Evolutionary conservation across 257 asterid species (phyloP), one percentile per base, ranked within the genome.

Genomic region (Ligustrum vulgare): DNA sequence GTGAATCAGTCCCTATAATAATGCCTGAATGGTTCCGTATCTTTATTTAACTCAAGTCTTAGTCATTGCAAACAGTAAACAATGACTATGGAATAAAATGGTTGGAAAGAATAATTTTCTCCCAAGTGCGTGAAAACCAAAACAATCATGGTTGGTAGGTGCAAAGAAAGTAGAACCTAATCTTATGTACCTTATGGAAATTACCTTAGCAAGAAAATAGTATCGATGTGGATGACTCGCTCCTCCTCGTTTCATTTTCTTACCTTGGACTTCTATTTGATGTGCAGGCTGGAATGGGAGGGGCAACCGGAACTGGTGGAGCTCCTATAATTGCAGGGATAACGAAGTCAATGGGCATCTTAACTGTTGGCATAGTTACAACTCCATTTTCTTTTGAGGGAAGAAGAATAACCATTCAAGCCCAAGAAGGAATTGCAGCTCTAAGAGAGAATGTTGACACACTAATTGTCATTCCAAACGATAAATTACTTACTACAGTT

Each of bases 361-460:
- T 94, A 80, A 94, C 98, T 34, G 97, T 94, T 69, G 98, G 98
- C 22, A 92, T 94, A 73, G 97, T 94, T 63, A 94, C 98, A 54
- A 89, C 97, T 67, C 98, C 98, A 15, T 94, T 94, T 84, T 88
- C 97, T 70, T 94, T 94, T 22, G 98, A 94, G 90, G 98, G 98
- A 77, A 89, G 98, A 71, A 87, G 96, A 77, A 92, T 97, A 85
- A 90, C 96, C 49, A 90, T 94, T 80, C 98, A 94, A 82, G 97
- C 97, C 78, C 98, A 93, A 80, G 98, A 94, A 91, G 98, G 97
- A 75, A 92, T 92, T 79, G 98, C 97, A 56, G 87, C 94, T 78
- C 80, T 94, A 82, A 87, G 97, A 82, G 97, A 94, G 79, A 94
- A 92, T 72, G 98, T 94, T 31, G 98, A 92, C 86, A 94, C 98